Evolutionary conservation across 2,329 filamentous ascomycete species (phyloP), one percentile per base, ranked within the genome.

Genomic region (Ramularia endophylla): DNA sequence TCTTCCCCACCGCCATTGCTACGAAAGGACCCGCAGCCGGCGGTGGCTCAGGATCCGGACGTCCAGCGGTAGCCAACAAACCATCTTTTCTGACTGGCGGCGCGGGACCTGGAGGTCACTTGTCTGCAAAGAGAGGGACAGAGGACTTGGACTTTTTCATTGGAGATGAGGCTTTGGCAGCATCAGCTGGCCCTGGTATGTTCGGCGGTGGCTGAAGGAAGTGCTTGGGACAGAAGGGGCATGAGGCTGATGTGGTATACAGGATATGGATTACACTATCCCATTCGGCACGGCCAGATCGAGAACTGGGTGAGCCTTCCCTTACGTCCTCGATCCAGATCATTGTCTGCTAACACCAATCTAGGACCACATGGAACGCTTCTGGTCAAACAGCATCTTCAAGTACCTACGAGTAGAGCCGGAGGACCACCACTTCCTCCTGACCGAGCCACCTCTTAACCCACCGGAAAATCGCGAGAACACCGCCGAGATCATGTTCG

Each of bases 301-400:
- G 92, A 98, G 72, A 97, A 98, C 65, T 98, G 92, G 92, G 86
- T 92, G 73, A 25, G 18, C 15, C 12, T n/a, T n/a, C n/a, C n/a
- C n/a, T n/a, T n/a, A n/a, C n/a, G n/a, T n/a, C n/a, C n/a, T n/a
- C n/a, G n/a, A n/a, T n/a, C 18, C 8, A 15, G 11, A 13, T 17
- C 8, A 7, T 27, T 44, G n/a, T n/a, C n/a, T n/a, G 36, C 49
- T 48, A 40, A 55, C 53, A 32, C 44, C 25, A 32, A 48, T 40
- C 5, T 54, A 92, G 86, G 92, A 98, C 69, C 87, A 95, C 60
- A 98, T 98, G 92, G 92, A 98, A 68, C 83, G 92, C 50, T 98
- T 97, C 72, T 98, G 92, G 92, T 97, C 94, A 54, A 97, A 97
- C 72, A 98, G 92, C 50, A 98, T 98, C 70, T 98, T 98, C 80